Evolutionary conservation across 768 basidiomycete genomes (phyloP), one percentile per base, ranked within the genome.

Genomic region (Sporobolomyces roseus): DNA sequence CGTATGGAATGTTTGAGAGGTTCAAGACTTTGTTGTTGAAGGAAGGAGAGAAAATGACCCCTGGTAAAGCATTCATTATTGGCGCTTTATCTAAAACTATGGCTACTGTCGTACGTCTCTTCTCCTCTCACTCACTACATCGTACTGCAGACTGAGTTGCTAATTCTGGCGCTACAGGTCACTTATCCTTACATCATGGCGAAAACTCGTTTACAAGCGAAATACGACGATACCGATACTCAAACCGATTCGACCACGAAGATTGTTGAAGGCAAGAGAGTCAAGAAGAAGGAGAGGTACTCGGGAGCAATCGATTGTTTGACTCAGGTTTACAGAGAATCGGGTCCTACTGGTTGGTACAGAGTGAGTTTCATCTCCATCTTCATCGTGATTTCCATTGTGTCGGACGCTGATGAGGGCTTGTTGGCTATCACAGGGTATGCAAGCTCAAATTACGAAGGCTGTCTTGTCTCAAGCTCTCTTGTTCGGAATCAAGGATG

Each of bases 111-210:
- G 96, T 94, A 78, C 65, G 88, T 83, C 25, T 54, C 13, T 14
- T 16, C 25, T 54, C 13, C 30, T 25, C 38, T n/a, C 27, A 35
- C 27, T 10, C 6, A 46, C 25, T n/a, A 64, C 36, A 41, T 30
- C 43, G n/a, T 29, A n/a, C 16, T 48, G 16, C 49, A 23, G 35
- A 38, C 58, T 60, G 36, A 56, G 6, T 38, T 46, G 5, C 25
- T 1, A 23, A 12, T 2, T 32, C 38, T 55, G 49, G 45, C 54
- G 23, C 54, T 27, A 73, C n/a, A 93, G 92, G 90, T 92, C 33
- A 94, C 91, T 3, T 94, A 93, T 77, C 92, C 91, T 1, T 93
- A 93, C 77, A 93, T 93, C 73, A 91, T 92, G 89, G 90, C 90
- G 25, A 64, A 71, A 61, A 63, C 68, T 17, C 63, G 65, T 7